Base-by-base conservation (phyloP, 192 early-diverging fungal species). In the Rhizophagus prolifer region DNA sequence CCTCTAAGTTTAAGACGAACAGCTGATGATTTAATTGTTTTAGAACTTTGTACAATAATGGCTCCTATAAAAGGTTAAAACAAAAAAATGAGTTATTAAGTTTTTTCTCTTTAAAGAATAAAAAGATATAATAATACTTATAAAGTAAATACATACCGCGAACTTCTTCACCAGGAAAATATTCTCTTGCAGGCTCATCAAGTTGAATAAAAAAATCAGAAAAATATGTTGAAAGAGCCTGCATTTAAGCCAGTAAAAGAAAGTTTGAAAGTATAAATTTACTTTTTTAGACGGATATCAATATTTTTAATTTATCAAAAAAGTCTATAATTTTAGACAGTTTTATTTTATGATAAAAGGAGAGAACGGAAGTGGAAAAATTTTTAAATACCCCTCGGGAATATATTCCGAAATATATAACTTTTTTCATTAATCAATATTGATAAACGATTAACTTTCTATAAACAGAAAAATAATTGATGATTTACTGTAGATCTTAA, bases 131-230 rank as follows among this genome's bases (percentile, higher is more conserved):
- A 21, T 9, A 21, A 30, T 16, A 30, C 21, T 36, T 8, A 38
- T 38, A 38, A 38, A 67, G 34, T 38, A 69, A 68, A 19, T n/a
- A 68, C 3, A 9, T 38, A 69, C 67, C 67, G 13, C 21, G 10
- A 34, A 69, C 34, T 36, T 36, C 67, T 36, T 69, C 67, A 34
- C 67, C 67, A 23, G 67, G 67, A 69, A 69, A 69, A 46, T 41
- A 41, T 46, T 34, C 21, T 69, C 34, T 69, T 21, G 31, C 28
- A 7, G 67, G 38, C 1, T 44, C 67, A n/a, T 46, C 21, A 23
- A 69, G 38, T n/a, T n/a, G 67, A 36, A 69, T 69, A 38, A 44
- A 69, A 46, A 69, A 69, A 36, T 44, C 21, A 2, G 61, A 62
- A 62, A 62, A 62, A 16, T 54, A 54, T 21, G 14, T 7, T 54